Conservation (phyloP, 2,329 filamentous ascomycete genomes). For the Verticillium dahliae region DNA sequence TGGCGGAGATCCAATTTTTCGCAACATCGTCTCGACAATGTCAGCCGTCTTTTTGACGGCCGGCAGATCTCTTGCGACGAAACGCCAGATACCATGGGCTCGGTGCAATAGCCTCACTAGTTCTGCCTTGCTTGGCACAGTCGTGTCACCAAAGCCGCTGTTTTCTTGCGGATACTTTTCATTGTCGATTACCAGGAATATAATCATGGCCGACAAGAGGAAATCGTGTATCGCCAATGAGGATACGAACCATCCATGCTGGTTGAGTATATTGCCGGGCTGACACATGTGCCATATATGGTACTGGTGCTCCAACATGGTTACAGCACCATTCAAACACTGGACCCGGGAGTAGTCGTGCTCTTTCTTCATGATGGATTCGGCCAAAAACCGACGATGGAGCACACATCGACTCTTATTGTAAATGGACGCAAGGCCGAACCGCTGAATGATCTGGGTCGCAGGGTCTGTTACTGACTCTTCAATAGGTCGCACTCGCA, state of each 20-base stretch:
- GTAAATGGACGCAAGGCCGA: slow-evolving; percentile 44
- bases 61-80: slow-evolving; percentile 25
- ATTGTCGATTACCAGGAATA: slow-evolving; percentile 46
- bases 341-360: slow-evolving; percentile 45
- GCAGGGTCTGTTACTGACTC: slow-evolving; percentile 42
- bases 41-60: slow-evolving; percentile 40
- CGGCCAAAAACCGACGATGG: slow-evolving; percentile 46
- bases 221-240: slow-evolving; percentile 55
- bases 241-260: slow-evolving; percentile 50
- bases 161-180: slow-evolving; percentile 15
- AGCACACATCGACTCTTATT: slow-evolving; percentile 50
- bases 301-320: slow-evolving; percentile 40
- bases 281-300: slow-evolving; percentile 40
- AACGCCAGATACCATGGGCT: slow-evolving; percentile 37
- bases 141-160: neutral
- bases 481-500: slow-evolving; percentile 40
- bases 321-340: slow-evolving; percentile 42
- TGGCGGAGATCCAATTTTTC: slow-evolving; percentile 28
- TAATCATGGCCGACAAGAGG: slow-evolving; percentile 52
- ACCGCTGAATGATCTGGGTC: slow-evolving; percentile 42
- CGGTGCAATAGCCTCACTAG: slow-evolving; percentile 32
- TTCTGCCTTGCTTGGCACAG: slow-evolving; percentile 27
- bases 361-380: slow-evolving; percentile 30
- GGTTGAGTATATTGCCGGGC: slow-evolving; percentile 46
- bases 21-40: slow-evolving; percentile 38